Conservation (phyloP, 2,329 filamentous ascomycete genomes). For the Chalara sp. region DNA sequence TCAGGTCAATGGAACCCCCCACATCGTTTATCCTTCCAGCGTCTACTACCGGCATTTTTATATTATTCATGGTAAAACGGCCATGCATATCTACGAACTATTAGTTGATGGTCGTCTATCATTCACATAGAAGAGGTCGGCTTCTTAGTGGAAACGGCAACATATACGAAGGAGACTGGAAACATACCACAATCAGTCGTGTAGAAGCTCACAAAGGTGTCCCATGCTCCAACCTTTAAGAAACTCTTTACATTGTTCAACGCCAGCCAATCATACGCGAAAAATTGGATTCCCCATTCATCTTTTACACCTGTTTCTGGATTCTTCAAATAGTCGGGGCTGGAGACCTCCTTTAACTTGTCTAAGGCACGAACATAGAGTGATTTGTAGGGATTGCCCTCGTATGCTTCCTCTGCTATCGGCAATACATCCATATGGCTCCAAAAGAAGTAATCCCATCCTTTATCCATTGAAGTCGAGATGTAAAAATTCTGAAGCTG, state of each 20-base stretch:
- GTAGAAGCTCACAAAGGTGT: slow-evolving; percentile 49
- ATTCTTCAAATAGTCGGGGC: slow-evolving; percentile 3
- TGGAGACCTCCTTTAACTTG: slow-evolving; percentile 5
- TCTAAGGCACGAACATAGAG: slow-evolving; percentile 10
- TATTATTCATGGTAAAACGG: slow-evolving; percentile 37
- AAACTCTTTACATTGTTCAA: slow-evolving; percentile 45
- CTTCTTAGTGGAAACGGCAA: too few species aligned
- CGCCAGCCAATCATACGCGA: slow-evolving; percentile 49
- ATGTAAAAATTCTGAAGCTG: slow-evolving; percentile 50
- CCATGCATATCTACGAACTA: slow-evolving; percentile 31
- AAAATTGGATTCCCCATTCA: slow-evolving; percentile 43
- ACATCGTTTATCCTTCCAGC: slow-evolving; percentile 39
- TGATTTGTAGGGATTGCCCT: slow-evolving; percentile 5
- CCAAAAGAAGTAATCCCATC: slow-evolving; percentile 48
- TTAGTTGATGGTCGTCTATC: too few species aligned
- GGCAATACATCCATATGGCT: slow-evolving; percentile 49
- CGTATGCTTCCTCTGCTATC: not conserved
- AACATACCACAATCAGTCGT: slow-evolving; percentile 43
- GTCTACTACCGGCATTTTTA: slow-evolving; percentile 32
- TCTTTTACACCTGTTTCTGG: not conserved
- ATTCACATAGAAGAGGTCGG: too few species aligned
- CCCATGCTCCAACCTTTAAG: slow-evolving; percentile 40
- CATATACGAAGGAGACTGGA: too few species aligned
- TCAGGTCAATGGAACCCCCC: slow-evolving; percentile 35
- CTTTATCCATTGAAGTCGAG: slow-evolving; percentile 34